A percentile compares a stretch with the other conserved stretches of the same genome.
phyloP scores from a whole-genome alignment of 2,329 filamentous ascomycete genomes.

The Fusarium hainanense region DNA sequence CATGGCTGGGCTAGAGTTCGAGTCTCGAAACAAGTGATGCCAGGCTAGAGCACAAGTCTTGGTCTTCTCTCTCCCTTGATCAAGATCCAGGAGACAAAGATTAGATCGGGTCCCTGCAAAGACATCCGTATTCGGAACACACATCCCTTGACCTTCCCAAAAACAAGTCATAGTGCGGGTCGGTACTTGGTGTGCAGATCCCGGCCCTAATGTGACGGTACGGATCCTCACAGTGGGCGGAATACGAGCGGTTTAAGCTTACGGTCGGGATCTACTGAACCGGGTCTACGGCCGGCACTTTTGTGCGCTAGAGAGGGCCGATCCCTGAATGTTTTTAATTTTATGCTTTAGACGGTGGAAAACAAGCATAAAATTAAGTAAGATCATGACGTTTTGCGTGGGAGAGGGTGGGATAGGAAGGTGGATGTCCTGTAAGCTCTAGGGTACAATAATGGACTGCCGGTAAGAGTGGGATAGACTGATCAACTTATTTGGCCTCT shows the following conservation, averaged over 20 bases:
- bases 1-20: slow-evolving; percentile 28
- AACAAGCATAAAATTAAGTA: slow-evolving; percentile 5
- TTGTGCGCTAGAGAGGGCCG: neutral
- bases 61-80: neutral
- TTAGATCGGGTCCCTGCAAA: neutral
- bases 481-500: neutral
- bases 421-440: neutral
- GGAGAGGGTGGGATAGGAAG: neutral
- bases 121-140: slow-evolving; percentile 1
- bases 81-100: neutral
- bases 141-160: neutral
- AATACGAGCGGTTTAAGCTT: neutral
- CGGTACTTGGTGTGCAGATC: neutral
- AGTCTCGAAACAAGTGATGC: neutral
- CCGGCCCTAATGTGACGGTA: neutral
- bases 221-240: neutral
- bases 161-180: neutral
- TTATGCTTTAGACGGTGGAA: neutral
- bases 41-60: neutral
- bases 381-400: neutral
- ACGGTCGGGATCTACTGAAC: neutral
- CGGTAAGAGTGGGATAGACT: neutral
- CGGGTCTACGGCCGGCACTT: neutral
- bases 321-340: slow-evolving; percentile 1
- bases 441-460: neutral